Evolutionary conservation across 257 asterid genomes (phyloP), one percentile per base, ranked within the genome.

Genomic region (Oldenlandia corymbosa): DNA sequence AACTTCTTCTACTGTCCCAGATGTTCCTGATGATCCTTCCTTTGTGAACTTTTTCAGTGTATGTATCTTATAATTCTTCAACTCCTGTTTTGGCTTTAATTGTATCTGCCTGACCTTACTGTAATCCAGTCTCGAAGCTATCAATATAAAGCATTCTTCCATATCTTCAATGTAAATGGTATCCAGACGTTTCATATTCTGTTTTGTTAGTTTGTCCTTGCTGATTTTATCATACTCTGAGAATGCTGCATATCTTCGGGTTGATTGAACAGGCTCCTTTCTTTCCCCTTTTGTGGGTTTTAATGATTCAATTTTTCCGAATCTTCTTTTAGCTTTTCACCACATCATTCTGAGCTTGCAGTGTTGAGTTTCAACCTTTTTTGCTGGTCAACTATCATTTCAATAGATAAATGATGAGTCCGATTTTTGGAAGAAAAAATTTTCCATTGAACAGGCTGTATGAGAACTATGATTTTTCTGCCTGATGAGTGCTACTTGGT

Each of bases 21-120:
- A 88, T 66, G 78, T 65, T 62, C 77, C 84, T 10, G 98, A 88
- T 76, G 98, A 91, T 70, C 85, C 88, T 50, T 72, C 94, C 66
- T 91, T 88, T 80, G 78, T 84, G 47, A 91, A 91, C 70, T 86
- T 88, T 78, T 91, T 91, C 87, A 81, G 90, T 65, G 98, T 91
- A 91, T 43, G 85, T 34, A 60, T 69, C 30, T 58, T 30, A 28
- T 36, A 63, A 64, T 48, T 64, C 49, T 49, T 62, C 13, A 14
- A 27, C 18, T 31, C 37, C 36, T 34, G 1, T 23, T 36, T 45
- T 64, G 65, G 20, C 26, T 61, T 30, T 23, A 46, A 24, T 45
- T 63, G 30, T 24, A 23, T 39, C 42, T 16, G 7, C 48, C 12
- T 28, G 5, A 21, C 46, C 5, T 9, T 21, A 17, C 9, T 47